Evolutionary conservation across 768 basidiomycete species (phyloP), one percentile per base, ranked within the genome.

Genomic region (Tulasnella sp.): DNA sequence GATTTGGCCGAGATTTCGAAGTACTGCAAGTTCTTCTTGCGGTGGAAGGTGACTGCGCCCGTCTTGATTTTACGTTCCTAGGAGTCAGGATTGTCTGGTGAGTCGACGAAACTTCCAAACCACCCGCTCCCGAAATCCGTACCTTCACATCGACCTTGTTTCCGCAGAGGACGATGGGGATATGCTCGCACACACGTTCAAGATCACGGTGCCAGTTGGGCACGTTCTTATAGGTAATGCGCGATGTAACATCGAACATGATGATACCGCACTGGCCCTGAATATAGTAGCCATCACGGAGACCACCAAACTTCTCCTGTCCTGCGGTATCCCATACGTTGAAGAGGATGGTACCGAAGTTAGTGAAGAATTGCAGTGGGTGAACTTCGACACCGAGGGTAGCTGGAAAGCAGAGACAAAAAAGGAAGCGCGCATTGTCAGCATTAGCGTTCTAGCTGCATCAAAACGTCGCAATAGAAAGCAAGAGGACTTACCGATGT

Each of bases 111-210:
- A 31, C n/a, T 24, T 68, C 62, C n/a, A 14, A 68, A 31, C 34
- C 34, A 27, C 34, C 34, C 62, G 44, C 8, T 73, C 14, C 24
- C 48, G 48, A 52, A 68, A 12, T 2, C 44, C 91, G 77, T 24
- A 95, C 97, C 91, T 99, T 99, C 83, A 99, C 97, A 85, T 99
- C 98, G 80, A 99, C 98, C 87, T 99, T 99, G 92, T 99, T 99
- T 83, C 98, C 98, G 86, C 98, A 99, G 71, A 99, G 91, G 38
- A 99, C 98, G 84, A 99, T 98, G 81, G 98, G 98, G 84, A 99
- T 99, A 89, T 96, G 98, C 89, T 99, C 98, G 87, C 98, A 99
- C 78, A 99, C 98, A 81, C 98, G 95, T 89, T 99, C 98, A 83
- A 96, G 93, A 86, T 99, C 98, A 85, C 98, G 94, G 89, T 99